These are phyloP conservation scores for Aspergillus caelatus DNA, from an alignment of 2,329 filamentous ascomycete genomes.

Conservation along the genomic window DNA sequence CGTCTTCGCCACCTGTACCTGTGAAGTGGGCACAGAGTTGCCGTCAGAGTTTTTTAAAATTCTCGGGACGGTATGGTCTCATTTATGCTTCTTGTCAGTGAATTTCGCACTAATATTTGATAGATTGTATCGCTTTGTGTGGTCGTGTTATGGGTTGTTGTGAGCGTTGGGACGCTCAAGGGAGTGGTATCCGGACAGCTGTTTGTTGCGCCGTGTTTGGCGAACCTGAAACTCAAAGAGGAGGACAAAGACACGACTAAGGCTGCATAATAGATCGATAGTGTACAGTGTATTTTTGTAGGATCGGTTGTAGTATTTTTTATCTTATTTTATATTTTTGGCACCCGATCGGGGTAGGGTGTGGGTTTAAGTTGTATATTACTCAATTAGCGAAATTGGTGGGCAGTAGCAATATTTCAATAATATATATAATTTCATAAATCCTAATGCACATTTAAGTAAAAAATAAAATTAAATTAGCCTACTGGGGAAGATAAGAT, in stretches of 20 bases:
- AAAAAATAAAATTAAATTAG: not conserved
- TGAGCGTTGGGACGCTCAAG: constrained; percentile 53
- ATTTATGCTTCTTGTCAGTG: not conserved
- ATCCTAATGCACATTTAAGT: not conserved
- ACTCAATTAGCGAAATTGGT: no score
- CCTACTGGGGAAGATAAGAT: constrained; percentile 9
- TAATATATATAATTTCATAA: not conserved
- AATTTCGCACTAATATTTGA: not conserved
- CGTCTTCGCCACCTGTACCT: constrained; percentile 55
- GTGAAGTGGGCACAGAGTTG: constrained; percentile 52
- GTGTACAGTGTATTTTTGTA: constrained; percentile 8
- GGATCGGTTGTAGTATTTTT: not conserved
- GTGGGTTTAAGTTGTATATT: no score
- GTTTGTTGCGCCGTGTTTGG: constrained; percentile 59
- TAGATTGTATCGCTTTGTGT: constrained; percentile 7
- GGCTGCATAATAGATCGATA: constrained; percentile 18
- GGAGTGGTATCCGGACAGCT: constrained; percentile 53
- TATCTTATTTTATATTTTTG: not conserved
- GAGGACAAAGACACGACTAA: constrained; percentile 20
- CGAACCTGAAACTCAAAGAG: constrained; percentile 31
- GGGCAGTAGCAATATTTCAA: not conserved
- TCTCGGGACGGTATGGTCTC: constrained; percentile 51
- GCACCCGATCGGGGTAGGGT: not conserved
- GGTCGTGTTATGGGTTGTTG: constrained; percentile 39
- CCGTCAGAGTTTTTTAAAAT: constrained; percentile 60